phyloP scores from a whole-genome alignment of 345 rosid species.

The Chamaenerion angustifolium region DNA sequence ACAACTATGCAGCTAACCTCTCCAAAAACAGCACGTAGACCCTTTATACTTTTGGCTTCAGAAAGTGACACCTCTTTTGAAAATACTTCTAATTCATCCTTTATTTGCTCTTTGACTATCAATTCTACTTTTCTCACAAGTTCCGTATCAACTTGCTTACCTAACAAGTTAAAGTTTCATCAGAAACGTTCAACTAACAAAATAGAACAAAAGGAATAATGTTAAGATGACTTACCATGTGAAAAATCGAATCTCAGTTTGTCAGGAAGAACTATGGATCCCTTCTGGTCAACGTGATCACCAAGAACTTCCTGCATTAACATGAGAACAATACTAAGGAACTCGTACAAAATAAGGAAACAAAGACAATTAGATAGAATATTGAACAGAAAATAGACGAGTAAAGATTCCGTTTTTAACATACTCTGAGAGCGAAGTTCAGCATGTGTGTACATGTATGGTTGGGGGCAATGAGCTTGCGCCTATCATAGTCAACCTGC shows the following conservation, averaged over 20 bases:
- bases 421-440: constrained; percentile 89
- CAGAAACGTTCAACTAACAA: background rate
- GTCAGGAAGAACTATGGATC: constrained; percentile 94
- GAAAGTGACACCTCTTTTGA: constrained; percentile 64
- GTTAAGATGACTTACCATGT: constrained; percentile 45
- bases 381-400: background rate
- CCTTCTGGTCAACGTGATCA: constrained; percentile 92
- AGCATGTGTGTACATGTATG: constrained; percentile 97
- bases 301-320: constrained; percentile 79
- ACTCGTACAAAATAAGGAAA: background rate
- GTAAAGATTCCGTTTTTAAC: background rate
- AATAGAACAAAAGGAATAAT: background rate
- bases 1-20: constrained; percentile 43
- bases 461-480: constrained; percentile 82
- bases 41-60: constrained; percentile 64
- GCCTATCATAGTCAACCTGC: constrained; percentile 90
- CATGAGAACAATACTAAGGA: constrained; percentile 5
- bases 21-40: constrained; percentile 93
- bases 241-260: constrained; percentile 94
- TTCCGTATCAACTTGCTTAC: constrained; percentile 74
- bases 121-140: constrained; percentile 63
- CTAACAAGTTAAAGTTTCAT: constrained; percentile 19
- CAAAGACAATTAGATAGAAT: background rate
- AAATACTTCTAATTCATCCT: constrained; percentile 73
- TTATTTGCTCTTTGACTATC: constrained; percentile 82